These are phyloP conservation scores for Leccinum pachyderme DNA, from an alignment of 1,284 basidiomycete species.

Conservation along the genomic window DNA sequence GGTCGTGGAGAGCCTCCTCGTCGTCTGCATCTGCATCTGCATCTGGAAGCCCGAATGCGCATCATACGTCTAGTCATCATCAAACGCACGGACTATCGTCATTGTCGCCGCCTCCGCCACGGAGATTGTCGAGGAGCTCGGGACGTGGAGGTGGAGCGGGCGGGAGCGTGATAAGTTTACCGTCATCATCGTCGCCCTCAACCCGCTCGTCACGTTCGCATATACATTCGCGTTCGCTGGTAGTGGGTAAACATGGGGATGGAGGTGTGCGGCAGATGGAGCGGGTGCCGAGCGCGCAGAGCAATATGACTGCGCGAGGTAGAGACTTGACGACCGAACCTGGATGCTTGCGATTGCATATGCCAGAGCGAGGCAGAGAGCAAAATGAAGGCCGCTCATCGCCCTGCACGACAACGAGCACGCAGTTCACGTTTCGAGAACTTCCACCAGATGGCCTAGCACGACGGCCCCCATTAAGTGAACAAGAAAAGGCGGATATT, in stretches of 20 bases:
- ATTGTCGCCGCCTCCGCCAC: conserved; percentile 25
- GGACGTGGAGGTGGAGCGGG: conserved; percentile 8
- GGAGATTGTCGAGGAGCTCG: conserved; percentile 11
- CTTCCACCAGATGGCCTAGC: conserved; percentile 28
- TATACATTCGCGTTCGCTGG: conserved; percentile 5
- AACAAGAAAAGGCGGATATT: conserved; percentile 64
- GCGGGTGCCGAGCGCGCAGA: conserved; percentile 28
- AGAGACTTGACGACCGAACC: not conserved
- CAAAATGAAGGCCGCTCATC: not conserved
- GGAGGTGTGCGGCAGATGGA: conserved; percentile 14
- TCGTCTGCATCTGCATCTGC: conserved; percentile 1
- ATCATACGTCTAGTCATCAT: conserved; percentile 9
- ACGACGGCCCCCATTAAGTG: conserved; percentile 43
- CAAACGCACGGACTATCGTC: not conserved
- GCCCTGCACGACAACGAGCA: conserved; percentile 12
- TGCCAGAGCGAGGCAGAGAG: not conserved
- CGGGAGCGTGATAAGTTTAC: conserved; percentile 6
- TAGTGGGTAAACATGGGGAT: conserved; percentile 7
- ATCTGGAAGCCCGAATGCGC: conserved; percentile 7
- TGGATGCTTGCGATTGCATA: not conserved
- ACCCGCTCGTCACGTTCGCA: not conserved
- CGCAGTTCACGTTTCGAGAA: conserved; percentile 50
- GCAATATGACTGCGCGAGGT: conserved; percentile 31
- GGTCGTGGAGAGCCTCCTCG: conserved; percentile 11
- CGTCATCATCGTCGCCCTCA: not conserved